Conservation (phyloP, 2,329 filamentous ascomycete species). For the Calcarisporium arbuscula region DNA sequence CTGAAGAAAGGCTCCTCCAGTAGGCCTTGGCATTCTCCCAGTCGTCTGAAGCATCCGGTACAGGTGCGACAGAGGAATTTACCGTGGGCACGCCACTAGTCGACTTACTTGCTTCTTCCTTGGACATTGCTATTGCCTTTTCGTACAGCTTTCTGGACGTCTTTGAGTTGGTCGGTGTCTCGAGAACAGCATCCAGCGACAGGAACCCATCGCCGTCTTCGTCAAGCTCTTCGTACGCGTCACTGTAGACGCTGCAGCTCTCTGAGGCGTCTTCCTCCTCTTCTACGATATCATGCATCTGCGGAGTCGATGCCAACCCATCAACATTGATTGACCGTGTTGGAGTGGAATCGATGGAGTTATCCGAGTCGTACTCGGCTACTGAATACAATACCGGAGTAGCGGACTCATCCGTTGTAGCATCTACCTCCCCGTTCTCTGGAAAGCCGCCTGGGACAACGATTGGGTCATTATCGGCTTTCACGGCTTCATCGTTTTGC, state of each 20-base stretch:
- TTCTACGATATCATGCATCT: slow-evolving; percentile 28
- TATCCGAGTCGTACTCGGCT: not conserved
- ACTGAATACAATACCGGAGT: slow-evolving; percentile 1
- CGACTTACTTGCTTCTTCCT: slow-evolving; percentile 1
- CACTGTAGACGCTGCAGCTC: slow-evolving; percentile 60
- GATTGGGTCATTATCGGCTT: not conserved
- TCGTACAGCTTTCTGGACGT: slow-evolving; percentile 15
- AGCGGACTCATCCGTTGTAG: slow-evolving; percentile 4
- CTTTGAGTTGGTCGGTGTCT: slow-evolving; percentile 40
- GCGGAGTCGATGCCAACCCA: slow-evolving; percentile 11
- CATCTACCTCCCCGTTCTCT: slow-evolving; percentile 22
- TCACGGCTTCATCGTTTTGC: slow-evolving; percentile 5
- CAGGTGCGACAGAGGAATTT: not conserved
- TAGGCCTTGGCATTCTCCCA: slow-evolving; percentile 66
- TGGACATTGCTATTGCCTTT: slow-evolving; percentile 4
- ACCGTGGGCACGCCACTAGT: too few relatives aligned
- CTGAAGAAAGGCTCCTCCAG: slow-evolving; percentile 59
- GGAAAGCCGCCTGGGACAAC: slow-evolving; percentile 57
- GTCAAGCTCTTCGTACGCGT: slow-evolving; percentile 67
- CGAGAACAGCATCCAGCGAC: slow-evolving; percentile 66
- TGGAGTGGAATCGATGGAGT: slow-evolving; percentile 8
- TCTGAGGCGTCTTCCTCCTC: slow-evolving; percentile 41
- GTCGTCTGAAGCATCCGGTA: slow-evolving; percentile 31
- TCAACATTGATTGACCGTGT: slow-evolving; percentile 15
- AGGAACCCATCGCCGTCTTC: slow-evolving; percentile 64